These are phyloP conservation scores for Fraxinus velutina DNA, from an alignment of 305 asterid species.

Conservation along the genomic window DNA sequence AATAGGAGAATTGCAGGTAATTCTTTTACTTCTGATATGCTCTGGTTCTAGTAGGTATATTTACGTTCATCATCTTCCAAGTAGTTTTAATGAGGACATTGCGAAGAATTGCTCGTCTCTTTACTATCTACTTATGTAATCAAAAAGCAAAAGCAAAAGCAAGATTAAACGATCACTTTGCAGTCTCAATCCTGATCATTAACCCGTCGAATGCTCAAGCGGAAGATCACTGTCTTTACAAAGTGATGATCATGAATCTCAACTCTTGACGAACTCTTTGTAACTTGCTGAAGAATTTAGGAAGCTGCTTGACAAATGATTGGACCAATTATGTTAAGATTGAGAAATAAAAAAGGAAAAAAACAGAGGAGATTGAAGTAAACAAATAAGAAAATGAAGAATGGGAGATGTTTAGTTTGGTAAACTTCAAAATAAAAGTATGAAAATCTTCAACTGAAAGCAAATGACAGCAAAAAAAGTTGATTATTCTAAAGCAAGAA, in stretches of 20 bases:
- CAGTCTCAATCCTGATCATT: background rate
- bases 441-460: conserved; percentile 21
- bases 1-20: no score
- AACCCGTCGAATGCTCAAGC: background rate
- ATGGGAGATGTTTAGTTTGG: background rate
- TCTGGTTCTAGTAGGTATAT: no score
- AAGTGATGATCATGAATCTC: background rate
- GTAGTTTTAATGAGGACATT: no score
- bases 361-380: background rate
- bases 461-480: conserved; percentile 15
- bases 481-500: background rate
- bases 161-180: background rate
- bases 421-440: conserved; percentile 16
- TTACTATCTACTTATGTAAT: no score
- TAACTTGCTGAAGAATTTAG: background rate
- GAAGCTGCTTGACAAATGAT: background rate
- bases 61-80: no score
- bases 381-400: background rate
- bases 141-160: no score
- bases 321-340: background rate
- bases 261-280: background rate
- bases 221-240: background rate
- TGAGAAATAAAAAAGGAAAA: no score
- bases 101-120: no score
- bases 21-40: no score